Evolutionary conservation across 2,329 filamentous ascomycete genomes (phyloP), one percentile per base, ranked within the genome.

Genomic region (Colletotrichum orbiculare): DNA sequence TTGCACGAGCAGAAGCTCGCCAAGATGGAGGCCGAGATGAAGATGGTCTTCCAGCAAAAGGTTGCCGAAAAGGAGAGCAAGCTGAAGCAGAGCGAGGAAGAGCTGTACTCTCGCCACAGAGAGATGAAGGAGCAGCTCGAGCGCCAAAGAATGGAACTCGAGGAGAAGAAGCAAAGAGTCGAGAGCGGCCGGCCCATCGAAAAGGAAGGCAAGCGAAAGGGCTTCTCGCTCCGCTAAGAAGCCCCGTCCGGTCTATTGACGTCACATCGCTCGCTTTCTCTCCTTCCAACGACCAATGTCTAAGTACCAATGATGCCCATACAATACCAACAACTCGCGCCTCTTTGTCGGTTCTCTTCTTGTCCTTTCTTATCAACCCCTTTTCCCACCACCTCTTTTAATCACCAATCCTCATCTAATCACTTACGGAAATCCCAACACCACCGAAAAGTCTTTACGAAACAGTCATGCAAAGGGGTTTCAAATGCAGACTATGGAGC

Each of bases 1-100:
- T 87, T 99, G 72, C 96, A 99, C 87, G 96, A 99, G 84, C 94
- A 97, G 87, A 99, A 99, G 87, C 93, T 99, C 73, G 93, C 95
- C 81, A 99, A 99, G 93, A 99, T 99, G 96, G 96, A 99, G 82
- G 90, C 94, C 76, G 96, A 99, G 82, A 99, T 99, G 96, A 99
- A 99, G 93, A 97, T 97, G 93, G 96, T 99, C 72, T 99, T 99
- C 93, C 96, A 98, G 81, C 96, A 99, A 80, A 99, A 99, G 91
- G 96, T 99, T 38, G 90, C 93, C 71, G 96, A 99, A 82, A 99
- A 99, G 87, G 96, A 99, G 84, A 97, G 93, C 88, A 99, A 99
- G 84, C 86, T 99, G 79, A 97, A 97, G 85, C 96, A 98, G 84
- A 97, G 94, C 86, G 96, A 99, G 82, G 96, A 99, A 80, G 96